Conservation (phyloP, 768 basidiomycete species). For the Chalciporus pseudorubinellus region DNA sequence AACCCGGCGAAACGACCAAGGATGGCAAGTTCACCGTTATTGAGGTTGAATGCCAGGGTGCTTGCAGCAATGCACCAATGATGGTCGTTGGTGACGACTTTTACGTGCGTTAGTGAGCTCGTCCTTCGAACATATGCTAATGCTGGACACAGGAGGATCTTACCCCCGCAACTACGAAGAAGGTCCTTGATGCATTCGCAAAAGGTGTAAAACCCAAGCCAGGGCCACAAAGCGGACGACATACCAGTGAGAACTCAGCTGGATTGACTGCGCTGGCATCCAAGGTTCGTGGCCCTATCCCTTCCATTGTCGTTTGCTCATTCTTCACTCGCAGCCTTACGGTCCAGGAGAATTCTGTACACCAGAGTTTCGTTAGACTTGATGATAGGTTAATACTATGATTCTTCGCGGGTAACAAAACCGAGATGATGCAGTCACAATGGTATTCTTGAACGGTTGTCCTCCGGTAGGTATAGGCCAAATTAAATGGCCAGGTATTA, state of each 20-base stretch:
- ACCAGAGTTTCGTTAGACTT: slow-evolving; percentile 75
- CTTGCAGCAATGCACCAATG: slow-evolving; percentile 98
- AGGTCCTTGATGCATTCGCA: slow-evolving; percentile 74
- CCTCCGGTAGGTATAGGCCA: not conserved
- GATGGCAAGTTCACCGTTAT: slow-evolving; percentile 97
- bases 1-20: slow-evolving; percentile 88
- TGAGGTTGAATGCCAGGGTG: slow-evolving; percentile 98
- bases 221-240: slow-evolving; percentile 88
- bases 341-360: slow-evolving; percentile 89
- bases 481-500: slow-evolving; percentile 25
- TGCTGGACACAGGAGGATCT: slow-evolving; percentile 67
- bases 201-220: slow-evolving; percentile 85
- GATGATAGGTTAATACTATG: not conserved
- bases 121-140: slow-evolving; percentile 7
- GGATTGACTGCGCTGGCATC: slow-evolving; percentile 77
- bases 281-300: slow-evolving; percentile 48
- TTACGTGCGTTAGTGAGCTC: slow-evolving; percentile 58
- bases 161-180: slow-evolving; percentile 71
- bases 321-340: slow-evolving; percentile 61
- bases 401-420: not conserved
- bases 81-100: slow-evolving; percentile 94
- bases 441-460: not conserved
- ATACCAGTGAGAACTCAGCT: slow-evolving; percentile 91
- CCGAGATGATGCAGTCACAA: not conserved
- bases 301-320: slow-evolving; percentile 4